Base-by-base conservation (phyloP, 2,329 filamentous ascomycete species). In the Fusarium nanum region DNA sequence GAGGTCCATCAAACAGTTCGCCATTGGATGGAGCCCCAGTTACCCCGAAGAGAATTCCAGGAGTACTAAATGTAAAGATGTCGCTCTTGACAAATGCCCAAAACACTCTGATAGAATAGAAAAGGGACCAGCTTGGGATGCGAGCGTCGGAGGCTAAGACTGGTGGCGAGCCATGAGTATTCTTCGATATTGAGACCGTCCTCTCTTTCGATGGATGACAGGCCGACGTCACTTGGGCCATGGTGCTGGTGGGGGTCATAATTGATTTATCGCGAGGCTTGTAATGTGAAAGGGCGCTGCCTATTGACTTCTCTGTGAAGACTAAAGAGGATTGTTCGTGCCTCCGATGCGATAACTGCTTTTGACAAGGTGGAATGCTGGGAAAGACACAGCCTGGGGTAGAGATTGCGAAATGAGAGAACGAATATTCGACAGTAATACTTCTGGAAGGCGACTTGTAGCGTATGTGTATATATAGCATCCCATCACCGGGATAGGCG, bases 101-200 rank as follows among this genome's bases (percentile, higher is more conserved):
- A 5, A 37, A 7, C 16, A 37, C 34, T 18, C 2, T 37, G 0
- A 37, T 37, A 4, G 9, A 5, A n/a, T 37, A 37, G 3, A 11
- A n/a, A 37, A 11, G 34, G n/a, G 34, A n/a, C 9, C 34, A n/a
- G 9, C 3, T 1, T 37, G 34, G 5, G 5, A 37, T 4, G 16
- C 34, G 16, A n/a, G 34, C 0, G 16, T 11, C 0, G 34, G 34
- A 11, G 0, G 18, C 9, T 11, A 1, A 1, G 34, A 37, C 9
- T 1, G 1, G 6, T 11, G 34, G 16, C 9, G 34, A 11, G 34
- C 9, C 1, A n/a, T 11, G 0, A 9, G 9, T 0, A n/a, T 37
- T n/a, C 9, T n/a, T n/a, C 9, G 16, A 7, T n/a, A 0, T n/a
- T 0, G 0, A 11, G 34, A 5, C 3, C 1, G 34, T 37, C 16